A percentile compares a stretch with the other conserved stretches of the same genome.
Conservation (phyloP, 176 grass and related monocot species). For the Oryza punctata region DNA sequence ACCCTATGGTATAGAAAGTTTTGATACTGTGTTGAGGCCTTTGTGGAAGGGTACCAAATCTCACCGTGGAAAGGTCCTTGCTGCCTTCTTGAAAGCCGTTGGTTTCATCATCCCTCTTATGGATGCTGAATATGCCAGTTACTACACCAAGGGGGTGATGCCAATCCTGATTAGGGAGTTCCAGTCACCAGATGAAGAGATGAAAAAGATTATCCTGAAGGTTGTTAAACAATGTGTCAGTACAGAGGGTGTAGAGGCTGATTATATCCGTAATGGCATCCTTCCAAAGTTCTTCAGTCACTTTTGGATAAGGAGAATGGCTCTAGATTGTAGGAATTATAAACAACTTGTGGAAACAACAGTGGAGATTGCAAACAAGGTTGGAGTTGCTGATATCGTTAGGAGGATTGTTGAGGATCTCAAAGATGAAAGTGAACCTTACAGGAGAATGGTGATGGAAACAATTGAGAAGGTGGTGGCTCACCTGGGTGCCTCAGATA, state of each 20-base stretch:
- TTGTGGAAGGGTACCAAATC: slow-evolving; percentile 95
- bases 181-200: slow-evolving; percentile 98
- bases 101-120: slow-evolving; percentile 98
- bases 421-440: slow-evolving; percentile 97
- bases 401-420: slow-evolving; percentile 87
- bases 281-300: slow-evolving; percentile 87
- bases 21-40: slow-evolving; percentile 91
- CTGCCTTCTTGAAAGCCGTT: slow-evolving; percentile 93
- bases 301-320: slow-evolving; percentile 96
- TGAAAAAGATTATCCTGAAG: slow-evolving; percentile 98
- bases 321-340: slow-evolving; percentile 91
- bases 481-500: slow-evolving; percentile 92
- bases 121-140: slow-evolving; percentile 98
- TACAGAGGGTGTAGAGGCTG: slow-evolving; percentile 94
- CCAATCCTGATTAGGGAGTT: slow-evolving; percentile 88
- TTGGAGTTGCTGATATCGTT: slow-evolving; percentile 89
- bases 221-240: slow-evolving; percentile 98
- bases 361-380: slow-evolving; percentile 95
- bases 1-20: slow-evolving; percentile 96
- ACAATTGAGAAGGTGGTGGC: slow-evolving; percentile 97
- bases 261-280: slow-evolving; percentile 80
- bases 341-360: slow-evolving; percentile 98
- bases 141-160: slow-evolving; percentile 98
- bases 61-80: slow-evolving; percentile 93
- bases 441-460: slow-evolving; percentile 99